Evolutionary conservation across 1,284 basidiomycete genomes (phyloP).

Genomic region (Agaricales sp.): DNA sequence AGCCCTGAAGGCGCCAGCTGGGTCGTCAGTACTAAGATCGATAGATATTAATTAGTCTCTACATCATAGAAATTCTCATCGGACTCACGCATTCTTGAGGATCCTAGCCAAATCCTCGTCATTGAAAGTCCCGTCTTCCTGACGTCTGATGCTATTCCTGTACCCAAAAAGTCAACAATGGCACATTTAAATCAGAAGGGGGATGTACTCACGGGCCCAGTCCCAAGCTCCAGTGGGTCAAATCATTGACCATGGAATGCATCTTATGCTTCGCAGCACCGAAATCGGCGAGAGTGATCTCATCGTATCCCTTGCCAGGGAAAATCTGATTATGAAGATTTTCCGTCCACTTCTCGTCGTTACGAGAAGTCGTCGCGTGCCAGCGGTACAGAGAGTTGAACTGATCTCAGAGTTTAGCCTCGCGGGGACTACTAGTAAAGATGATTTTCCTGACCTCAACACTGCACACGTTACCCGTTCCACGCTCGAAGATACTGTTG

Average conservation of each 20-base stretch:
- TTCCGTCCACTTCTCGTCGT: constrained; percentile 62
- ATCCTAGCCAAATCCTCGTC: constrained; percentile 64
- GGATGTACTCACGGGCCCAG: constrained; percentile 25
- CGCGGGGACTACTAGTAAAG: constrained; percentile 5
- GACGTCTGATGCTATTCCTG: constrained; percentile 44
- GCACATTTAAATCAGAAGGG: too few species aligned
- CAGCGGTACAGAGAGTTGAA: constrained; percentile 80
- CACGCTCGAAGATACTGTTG: constrained; percentile 59
- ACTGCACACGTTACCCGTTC: constrained; percentile 67
- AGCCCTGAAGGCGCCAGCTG: constrained; percentile 72
- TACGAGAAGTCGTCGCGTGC: constrained; percentile 64
- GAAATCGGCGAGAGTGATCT: constrained; percentile 55
- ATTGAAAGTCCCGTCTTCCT: constrained; percentile 51
- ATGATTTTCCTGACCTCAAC: constrained; percentile 42
- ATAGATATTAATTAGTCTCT: too few species aligned
- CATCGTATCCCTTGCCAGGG: constrained; percentile 37
- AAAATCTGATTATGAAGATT: constrained; percentile 41
- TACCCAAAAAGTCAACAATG: constrained; percentile 7
- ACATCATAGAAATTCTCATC: not conserved
- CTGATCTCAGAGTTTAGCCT: constrained; percentile 21
- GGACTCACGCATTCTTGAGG: constrained; percentile 55
- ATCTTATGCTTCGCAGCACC: constrained; percentile 31
- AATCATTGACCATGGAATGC: constrained; percentile 30
- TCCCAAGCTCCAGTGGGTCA: constrained; percentile 61
- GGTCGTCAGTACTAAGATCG: constrained; percentile 52